Conservation (phyloP, 2,329 filamentous ascomycete genomes). For the Colletotrichum navitas region DNA sequence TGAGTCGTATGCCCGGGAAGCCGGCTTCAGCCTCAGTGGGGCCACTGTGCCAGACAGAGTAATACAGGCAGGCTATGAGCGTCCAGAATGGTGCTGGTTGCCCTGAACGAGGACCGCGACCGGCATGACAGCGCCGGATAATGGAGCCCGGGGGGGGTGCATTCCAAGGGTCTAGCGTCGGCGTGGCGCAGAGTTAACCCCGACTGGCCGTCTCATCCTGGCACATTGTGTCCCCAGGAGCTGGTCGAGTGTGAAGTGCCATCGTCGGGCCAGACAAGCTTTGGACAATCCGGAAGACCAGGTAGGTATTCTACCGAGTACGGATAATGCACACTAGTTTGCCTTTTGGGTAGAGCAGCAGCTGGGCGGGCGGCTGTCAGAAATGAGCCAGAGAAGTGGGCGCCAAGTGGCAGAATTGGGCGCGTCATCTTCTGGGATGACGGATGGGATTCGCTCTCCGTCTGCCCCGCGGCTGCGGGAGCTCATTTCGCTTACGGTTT, state of each 20-base stretch:
- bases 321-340: background rate
- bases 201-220: conserved; percentile 25
- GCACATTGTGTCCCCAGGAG: conserved; percentile 17
- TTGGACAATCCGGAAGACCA: conserved; percentile 31
- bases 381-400: conserved; percentile 12
- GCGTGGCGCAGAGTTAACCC: conserved; percentile 36
- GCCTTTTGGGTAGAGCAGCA: conserved; percentile 12
- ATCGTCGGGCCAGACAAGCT: conserved; percentile 21
- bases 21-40: conserved; percentile 26
- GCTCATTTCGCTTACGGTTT: conserved; percentile 44
- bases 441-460: conserved; percentile 29
- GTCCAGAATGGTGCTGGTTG: conserved; percentile 9
- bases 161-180: conserved; percentile 34
- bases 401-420: conserved; percentile 29
- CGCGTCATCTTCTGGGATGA: conserved; percentile 23
- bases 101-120: conserved; percentile 30
- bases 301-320: too few relatives aligned
- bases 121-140: conserved; percentile 29
- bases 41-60: background rate
- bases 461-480: conserved; percentile 39
- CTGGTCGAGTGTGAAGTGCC: conserved; percentile 5
- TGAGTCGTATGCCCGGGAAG: conserved; percentile 30
- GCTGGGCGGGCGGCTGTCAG: conserved; percentile 24
- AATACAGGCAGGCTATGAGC: conserved; percentile 10
- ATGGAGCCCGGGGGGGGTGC: conserved; percentile 21